Conservation (phyloP, 1,284 basidiomycete species). For the Fomitopsis palustris region DNA sequence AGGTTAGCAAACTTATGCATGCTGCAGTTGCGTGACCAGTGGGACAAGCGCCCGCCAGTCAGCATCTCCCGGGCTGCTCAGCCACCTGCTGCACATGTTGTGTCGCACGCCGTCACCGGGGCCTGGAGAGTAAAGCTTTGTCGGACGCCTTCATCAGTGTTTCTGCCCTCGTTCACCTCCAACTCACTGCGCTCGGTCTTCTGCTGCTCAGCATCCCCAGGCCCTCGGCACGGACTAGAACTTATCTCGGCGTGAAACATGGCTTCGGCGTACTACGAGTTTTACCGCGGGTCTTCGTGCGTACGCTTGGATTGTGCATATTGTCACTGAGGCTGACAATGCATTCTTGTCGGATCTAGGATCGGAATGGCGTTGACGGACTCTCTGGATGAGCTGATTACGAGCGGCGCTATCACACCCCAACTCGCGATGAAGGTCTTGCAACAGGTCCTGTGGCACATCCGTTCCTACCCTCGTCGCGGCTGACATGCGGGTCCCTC, state of each 20-base stretch:
- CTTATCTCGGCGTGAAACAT: constrained; percentile 34
- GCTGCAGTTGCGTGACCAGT: too few species aligned
- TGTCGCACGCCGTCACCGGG: not conserved
- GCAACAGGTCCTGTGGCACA: constrained; percentile 67
- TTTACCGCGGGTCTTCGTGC: constrained; percentile 86
- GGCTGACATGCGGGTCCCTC: constrained; percentile 1
- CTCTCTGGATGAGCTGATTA: constrained; percentile 97
- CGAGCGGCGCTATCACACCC: constrained; percentile 94
- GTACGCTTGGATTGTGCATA: constrained; percentile 29
- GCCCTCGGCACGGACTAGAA: constrained; percentile 1
- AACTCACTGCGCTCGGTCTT: constrained; percentile 1
- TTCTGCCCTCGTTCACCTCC: constrained; percentile 1
- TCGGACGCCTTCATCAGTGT: constrained; percentile 21
- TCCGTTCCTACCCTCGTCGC: not conserved
- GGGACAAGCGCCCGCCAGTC: not conserved
- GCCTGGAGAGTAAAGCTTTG: not conserved
- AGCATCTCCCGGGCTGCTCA: too few species aligned
- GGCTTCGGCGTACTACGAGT: constrained; percentile 87
- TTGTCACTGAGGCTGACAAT: not conserved
- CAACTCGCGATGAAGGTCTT: constrained; percentile 97
- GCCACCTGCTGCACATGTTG: too few species aligned
- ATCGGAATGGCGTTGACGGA: constrained; percentile 99
- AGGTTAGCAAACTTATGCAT: too few species aligned
- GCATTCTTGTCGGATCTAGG: constrained; percentile 38
- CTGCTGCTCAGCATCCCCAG: constrained; percentile 3